Percentiles rank a stretch among this genome's conserved stretches.
phyloP scores from a whole-genome alignment of 148 eudicot genomes.

The Diospyros lotus region DNA sequence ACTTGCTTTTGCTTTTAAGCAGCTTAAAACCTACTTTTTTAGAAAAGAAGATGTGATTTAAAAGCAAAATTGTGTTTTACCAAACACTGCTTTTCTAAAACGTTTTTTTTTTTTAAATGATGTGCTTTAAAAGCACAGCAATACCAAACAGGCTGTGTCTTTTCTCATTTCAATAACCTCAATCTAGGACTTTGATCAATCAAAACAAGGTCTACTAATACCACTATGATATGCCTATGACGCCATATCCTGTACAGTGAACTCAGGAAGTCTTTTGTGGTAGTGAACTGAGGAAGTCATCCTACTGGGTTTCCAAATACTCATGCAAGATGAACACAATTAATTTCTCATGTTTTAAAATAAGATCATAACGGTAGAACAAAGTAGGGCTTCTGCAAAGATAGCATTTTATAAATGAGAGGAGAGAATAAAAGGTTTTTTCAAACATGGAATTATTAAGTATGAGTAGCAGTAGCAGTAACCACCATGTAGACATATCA shows the following conservation, averaged over 20 bases:
- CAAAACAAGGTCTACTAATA: neutral
- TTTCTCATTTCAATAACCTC: constrained; percentile 8
- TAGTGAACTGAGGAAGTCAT: neutral
- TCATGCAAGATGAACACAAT: neutral
- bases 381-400: neutral
- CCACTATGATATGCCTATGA: neutral
- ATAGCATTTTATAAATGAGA: neutral
- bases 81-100: no score
- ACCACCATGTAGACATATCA: neutral
- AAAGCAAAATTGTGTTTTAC: no score
- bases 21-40: no score
- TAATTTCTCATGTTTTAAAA: neutral
- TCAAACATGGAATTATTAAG: neutral
- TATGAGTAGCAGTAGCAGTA: neutral
- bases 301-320: neutral
- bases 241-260: constrained; percentile 1
- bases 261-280: neutral
- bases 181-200: neutral
- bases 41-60: no score
- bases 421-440: neutral
- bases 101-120: no score
- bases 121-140: no score
- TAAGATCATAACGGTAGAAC: neutral
- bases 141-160: no score
- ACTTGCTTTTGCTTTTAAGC: no score